Percentiles rank a stretch among this genome's conserved stretches.
Evolutionary conservation across 352 stramenopile species (phyloP).

Genomic region (Pythium myriotylum): DNA sequence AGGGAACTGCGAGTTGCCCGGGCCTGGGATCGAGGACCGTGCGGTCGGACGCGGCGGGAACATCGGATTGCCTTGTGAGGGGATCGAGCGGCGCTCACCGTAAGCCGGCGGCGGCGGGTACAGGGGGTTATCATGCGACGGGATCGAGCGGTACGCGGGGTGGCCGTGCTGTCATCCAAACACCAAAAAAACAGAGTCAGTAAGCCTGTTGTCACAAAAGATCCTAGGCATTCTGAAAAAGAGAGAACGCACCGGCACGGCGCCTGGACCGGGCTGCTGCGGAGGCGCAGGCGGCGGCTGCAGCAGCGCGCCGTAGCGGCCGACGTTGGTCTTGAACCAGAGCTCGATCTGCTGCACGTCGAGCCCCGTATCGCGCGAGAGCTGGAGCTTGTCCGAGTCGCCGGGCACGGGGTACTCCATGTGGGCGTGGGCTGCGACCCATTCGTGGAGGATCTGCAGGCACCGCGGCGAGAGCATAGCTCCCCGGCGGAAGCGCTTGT

Average conservation of each 20-base stretch:
- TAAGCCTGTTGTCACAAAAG: too few relatives aligned
- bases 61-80: slow-evolving; percentile 62
- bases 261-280: background rate
- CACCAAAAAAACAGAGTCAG: background rate
- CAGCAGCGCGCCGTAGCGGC: slow-evolving; percentile 43
- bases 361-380: slow-evolving; percentile 71
- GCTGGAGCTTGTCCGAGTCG: slow-evolving; percentile 72
- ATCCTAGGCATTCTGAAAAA: too few relatives aligned
- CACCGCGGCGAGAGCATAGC: slow-evolving; percentile 65
- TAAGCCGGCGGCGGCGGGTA: slow-evolving; percentile 61
- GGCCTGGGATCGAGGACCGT: slow-evolving; percentile 54
- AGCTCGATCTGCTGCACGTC: slow-evolving; percentile 82
- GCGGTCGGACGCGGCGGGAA: slow-evolving; percentile 54
- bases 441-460: slow-evolving; percentile 80
- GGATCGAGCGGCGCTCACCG: slow-evolving; percentile 64
- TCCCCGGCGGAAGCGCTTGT: slow-evolving; percentile 54
- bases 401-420: slow-evolving; percentile 67
- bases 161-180: slow-evolving; percentile 27
- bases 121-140: slow-evolving; percentile 54
- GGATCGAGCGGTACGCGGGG: slow-evolving; percentile 49
- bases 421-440: slow-evolving; percentile 62
- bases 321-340: slow-evolving; percentile 83
- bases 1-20: slow-evolving; percentile 59
- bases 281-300: too few relatives aligned
- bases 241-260: slow-evolving; percentile 14